Evolutionary conservation across 768 basidiomycete genomes (phyloP).

Genomic region (Boletus barrowsii): DNA sequence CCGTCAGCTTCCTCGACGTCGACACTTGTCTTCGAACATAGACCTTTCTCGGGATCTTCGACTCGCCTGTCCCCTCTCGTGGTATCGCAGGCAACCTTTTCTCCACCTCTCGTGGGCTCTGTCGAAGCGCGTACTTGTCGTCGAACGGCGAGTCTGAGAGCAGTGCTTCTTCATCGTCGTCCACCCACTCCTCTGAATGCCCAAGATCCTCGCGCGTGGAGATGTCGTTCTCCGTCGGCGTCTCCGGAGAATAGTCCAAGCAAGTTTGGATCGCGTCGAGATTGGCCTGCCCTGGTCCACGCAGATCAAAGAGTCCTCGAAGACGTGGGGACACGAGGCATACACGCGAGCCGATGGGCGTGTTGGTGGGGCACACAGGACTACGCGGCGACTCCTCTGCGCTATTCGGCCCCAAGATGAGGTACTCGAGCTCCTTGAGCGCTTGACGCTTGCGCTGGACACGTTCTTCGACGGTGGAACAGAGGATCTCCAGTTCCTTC

Average conservation of each 20-base stretch:
- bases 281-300: slow-evolving; percentile 25
- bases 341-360: no score
- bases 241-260: slow-evolving; percentile 5
- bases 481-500: slow-evolving; percentile 23
- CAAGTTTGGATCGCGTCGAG: slow-evolving; percentile 3
- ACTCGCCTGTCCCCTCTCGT: slow-evolving; percentile 2
- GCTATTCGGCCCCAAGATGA: no score
- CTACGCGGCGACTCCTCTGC: no score
- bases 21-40: slow-evolving; percentile 16
- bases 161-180: slow-evolving; percentile 25
- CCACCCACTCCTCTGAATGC: slow-evolving; percentile 19
- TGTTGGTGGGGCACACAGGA: no score
- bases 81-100: slow-evolving; percentile 17
- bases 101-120: slow-evolving; percentile 5
- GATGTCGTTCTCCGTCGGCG: neutral
- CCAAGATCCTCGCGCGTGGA: slow-evolving; percentile 7
- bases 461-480: slow-evolving; percentile 22
- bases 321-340: slow-evolving; percentile 16
- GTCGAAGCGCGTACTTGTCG: slow-evolving; percentile 17
- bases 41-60: slow-evolving; percentile 23
- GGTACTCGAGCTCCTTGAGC: slow-evolving; percentile 23
- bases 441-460: slow-evolving; percentile 14
- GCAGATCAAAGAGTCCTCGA: slow-evolving; percentile 30
- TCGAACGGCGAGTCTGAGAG: slow-evolving; percentile 22
- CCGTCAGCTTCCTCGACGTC: slow-evolving; percentile 5